Base-by-base conservation (phyloP, 371 early-diverging fungal genomes). In the Dinochytrium kinnereticum region DNA sequence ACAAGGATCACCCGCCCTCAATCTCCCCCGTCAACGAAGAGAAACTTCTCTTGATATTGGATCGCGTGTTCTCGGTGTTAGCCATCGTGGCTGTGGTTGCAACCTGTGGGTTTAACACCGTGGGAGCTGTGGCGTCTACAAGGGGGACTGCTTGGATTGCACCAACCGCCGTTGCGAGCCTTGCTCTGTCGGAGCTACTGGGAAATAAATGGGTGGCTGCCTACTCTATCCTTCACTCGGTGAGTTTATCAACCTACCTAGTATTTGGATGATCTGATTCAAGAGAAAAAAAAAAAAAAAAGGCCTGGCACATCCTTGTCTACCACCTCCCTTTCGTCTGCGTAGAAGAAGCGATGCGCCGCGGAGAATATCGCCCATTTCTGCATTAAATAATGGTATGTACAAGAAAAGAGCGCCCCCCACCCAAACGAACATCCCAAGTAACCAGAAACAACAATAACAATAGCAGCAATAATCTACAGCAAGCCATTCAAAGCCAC, bases 211-310 rank as follows among this genome's bases (percentile, higher is more conserved):
- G 28, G 28, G 30, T 30, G 5, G 1, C 15, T 10, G 66, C 44
- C 39, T 66, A 66, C 30, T 66, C 66, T 15, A 38, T 66, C 44
- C 28, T 66, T 10, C 66, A 66, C 44, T 66, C 66, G 44, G 66
- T 61, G 36, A 37, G 37, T 15, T 2, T 24, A 53, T 53, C 5
- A n/a, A 24, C 26, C 24, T 26, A 53, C 5, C 55, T 7, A 26
- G 26, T 53, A 13, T 7, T 61, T 28, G 7, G 17, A 33, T 13
- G 37, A 34, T 34, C 61, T 61, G n/a, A n/a, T n/a, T n/a, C n/a
- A n/a, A n/a, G n/a, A n/a, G n/a, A n/a, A n/a, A n/a, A n/a, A n/a
- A n/a, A n/a, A n/a, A n/a, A n/a, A n/a, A n/a, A 53, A 10, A 7
- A 61, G 61, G 36, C 40, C 2, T 66, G 66, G 66, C 66, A 66